Base-by-base conservation (phyloP, 495 filamentous ascomycete genomes). In the Tetracladium marchalianum region DNA sequence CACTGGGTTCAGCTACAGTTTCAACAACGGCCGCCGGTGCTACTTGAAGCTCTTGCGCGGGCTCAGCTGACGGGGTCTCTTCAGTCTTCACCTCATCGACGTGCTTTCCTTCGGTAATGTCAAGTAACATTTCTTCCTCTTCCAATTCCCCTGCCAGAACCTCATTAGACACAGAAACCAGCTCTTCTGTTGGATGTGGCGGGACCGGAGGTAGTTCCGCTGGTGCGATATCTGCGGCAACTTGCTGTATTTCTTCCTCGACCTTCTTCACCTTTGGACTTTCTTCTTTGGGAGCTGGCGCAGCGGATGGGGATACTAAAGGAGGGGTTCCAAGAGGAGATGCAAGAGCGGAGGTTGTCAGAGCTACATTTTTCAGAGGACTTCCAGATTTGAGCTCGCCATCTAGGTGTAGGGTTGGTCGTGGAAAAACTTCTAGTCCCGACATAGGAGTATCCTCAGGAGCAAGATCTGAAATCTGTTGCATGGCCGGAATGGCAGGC, bases 91-190 rank as follows among this genome's bases (percentile, higher is more conserved):
- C 34, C 47, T 40, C 49, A 27, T 27, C 22, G 22, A 27, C 22
- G 18, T 39, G 45, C 0, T 37, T 36, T 19, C 49, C 49, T 12
- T 51, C 49, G 5, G 44, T 31, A 11, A 53, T 58, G 13, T 55
- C 56, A 15, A 55, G 41, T 11, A 58, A 15, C 56, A 53, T 52
- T 36, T 47, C 44, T 31, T 55, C 56, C 22, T 54, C 51, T 33
- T 43, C 49, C 43, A 51, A 51, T 27, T 55, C 52, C 44, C 50
- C 56, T 18, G 48, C 35, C 13, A 27, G 31, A 11, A 34, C 33
- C 34, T 47, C 39, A 11, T 34, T 38, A 19, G 46, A 27, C 4
- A 39, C 45, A 2, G 19, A 8, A 6, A 24, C 43, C 17, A 54
- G 46, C 6, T 31, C 36, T 11, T 37, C 19, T 15, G 52, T 47